These are phyloP conservation scores for Aspergillus campestris DNA, from an alignment of 495 filamentous ascomycete genomes.

Conservation along the genomic window DNA sequence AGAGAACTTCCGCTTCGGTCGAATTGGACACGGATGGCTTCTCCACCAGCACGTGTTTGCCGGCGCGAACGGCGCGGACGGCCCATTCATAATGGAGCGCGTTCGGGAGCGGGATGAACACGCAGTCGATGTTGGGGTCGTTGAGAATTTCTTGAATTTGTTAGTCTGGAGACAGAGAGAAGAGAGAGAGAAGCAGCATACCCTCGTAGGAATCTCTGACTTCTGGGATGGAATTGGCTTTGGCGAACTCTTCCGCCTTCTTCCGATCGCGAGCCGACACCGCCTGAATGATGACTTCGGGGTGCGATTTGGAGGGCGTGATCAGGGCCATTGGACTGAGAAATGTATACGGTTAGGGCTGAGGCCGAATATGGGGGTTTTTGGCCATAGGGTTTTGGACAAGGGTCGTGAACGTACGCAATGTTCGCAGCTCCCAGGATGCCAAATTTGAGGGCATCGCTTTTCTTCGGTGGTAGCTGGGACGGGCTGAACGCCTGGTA, in stretches of 20 bases:
- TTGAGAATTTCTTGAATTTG: conserved; percentile 37
- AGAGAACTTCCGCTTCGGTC: conserved; percentile 36
- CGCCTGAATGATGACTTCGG: conserved; percentile 48
- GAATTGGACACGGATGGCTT: conserved; percentile 47
- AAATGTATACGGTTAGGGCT: no score
- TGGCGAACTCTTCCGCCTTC: conserved; percentile 43
- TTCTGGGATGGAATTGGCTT: conserved; percentile 43
- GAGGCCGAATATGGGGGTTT: no score
- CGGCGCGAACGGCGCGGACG: conserved; percentile 37
- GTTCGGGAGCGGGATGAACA: conserved; percentile 47
- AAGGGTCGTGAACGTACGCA: conserved; percentile 20
- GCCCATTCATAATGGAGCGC: conserved; percentile 49
- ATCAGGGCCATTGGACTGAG: conserved; percentile 41
- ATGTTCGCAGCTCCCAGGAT: conserved; percentile 43
- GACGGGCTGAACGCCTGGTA: conserved; percentile 20
- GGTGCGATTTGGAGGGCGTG: conserved; percentile 37
- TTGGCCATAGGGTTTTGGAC: background rate
- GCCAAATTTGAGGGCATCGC: conserved; percentile 33
- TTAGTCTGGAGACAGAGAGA: background rate
- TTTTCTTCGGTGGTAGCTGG: conserved; percentile 18
- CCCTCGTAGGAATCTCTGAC: conserved; percentile 35
- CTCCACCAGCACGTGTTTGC: conserved; percentile 54
- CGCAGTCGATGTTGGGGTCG: conserved; percentile 40
- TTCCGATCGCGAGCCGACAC: conserved; percentile 43
- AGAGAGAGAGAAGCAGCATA: background rate